phyloP scores from a whole-genome alignment of 2,329 filamentous ascomycete genomes.

The Phyllosticta citriasiana region DNA sequence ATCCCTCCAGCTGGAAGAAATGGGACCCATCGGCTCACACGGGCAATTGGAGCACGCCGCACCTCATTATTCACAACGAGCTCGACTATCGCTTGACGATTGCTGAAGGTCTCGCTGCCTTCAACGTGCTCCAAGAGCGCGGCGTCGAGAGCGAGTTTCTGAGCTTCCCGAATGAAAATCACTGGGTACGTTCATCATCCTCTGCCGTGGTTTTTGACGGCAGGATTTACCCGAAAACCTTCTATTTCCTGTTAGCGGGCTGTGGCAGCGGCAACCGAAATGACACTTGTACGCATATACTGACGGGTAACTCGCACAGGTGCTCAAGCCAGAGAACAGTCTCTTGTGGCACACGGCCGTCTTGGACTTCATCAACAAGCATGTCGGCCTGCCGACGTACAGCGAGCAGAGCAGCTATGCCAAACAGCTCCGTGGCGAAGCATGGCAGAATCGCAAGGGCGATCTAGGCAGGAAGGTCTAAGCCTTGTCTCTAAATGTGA shows the following conservation, averaged over 20 bases:
- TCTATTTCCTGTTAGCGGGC: conserved; percentile 26
- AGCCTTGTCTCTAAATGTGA: not conserved
- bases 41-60: conserved; percentile 71
- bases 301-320: no score
- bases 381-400: conserved; percentile 43
- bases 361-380: conserved; percentile 61
- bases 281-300: no score
- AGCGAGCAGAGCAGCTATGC: conserved; percentile 16
- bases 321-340: conserved; percentile 77
- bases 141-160: conserved; percentile 68
- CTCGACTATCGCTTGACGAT: conserved; percentile 83
- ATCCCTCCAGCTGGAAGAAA: conserved; percentile 40
- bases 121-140: conserved; percentile 71
- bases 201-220: no score
- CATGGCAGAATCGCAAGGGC: conserved; percentile 3
- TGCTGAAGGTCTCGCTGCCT: conserved; percentile 72
- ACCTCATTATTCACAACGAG: conserved; percentile 83
- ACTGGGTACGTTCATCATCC: conserved; percentile 45
- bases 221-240: no score
- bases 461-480: conserved; percentile 6
- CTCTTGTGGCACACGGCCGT: conserved; percentile 85
- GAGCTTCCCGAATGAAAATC: conserved; percentile 70
- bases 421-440: conserved; percentile 1
- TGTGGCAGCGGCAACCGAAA: no score
- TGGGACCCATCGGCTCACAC: conserved; percentile 50